Base-by-base conservation (phyloP, 805 yeast genomes). In the Candida pseudoglaebosa region DNA sequence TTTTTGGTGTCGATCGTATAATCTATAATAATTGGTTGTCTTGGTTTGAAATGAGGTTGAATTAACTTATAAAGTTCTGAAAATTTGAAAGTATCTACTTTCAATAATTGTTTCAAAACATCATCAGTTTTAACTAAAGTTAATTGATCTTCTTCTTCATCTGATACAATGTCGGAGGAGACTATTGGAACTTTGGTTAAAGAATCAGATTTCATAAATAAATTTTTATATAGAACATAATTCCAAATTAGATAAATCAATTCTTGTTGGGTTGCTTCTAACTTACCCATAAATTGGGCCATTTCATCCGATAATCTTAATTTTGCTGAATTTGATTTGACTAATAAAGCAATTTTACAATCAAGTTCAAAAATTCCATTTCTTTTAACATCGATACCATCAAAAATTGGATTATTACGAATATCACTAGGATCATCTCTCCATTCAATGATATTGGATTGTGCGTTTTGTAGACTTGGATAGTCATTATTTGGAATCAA, bases 371-470 rank as follows among this genome's bases (percentile, higher is more conserved):
- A 65, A 8, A 65, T 53, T 2, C 98, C 98, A 13, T 74, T 67
- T 52, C 99, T 78, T 53, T 84, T 84, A 40, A 93, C 77, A 55
- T 90, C 97, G 40, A 93, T 63, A 1, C 95, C 97, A 59, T 93
- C 98, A 57, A 91, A 91, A 22, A 28, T 37, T 16, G 32, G 34
- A 2, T 47, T 38, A 21, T 37, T 37, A 24, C 39, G 31, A 17
- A 45, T 44, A 14, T 52, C 45, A 24, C 56, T 59, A 9, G 61
- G 47, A 42, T 80, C 83, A 48, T 83, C 90, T 59, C 89, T 90
- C 99, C 99, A 93, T 60, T 93, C 97, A 32, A 91, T 78, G 10
- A 84, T 62, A 51, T 73, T 65, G 35, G 59, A 54, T 31, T 53
- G 59, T 17, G 50, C 44, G 38, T 53, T 53, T 38, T 55, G 61